These are phyloP conservation scores for Hymenoscyphus fructigenus DNA, from an alignment of 2,329 filamentous ascomycete genomes.

Conservation along the genomic window DNA sequence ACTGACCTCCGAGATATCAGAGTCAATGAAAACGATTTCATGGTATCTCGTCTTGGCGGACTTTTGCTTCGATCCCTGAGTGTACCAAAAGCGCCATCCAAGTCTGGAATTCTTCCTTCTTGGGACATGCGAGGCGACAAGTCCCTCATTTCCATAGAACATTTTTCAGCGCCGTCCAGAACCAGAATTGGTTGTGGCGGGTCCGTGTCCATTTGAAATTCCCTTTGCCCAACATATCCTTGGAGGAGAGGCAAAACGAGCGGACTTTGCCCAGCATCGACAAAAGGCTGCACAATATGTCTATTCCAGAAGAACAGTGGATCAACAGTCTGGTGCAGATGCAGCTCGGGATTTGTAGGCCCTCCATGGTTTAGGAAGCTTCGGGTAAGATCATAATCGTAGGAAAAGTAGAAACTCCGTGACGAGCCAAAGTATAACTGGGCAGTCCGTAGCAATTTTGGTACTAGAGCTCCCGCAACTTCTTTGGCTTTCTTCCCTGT, in stretches of 20 bases:
- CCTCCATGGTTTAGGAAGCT: slow-evolving; percentile 46
- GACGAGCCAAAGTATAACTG: slow-evolving; percentile 81
- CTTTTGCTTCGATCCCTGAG: slow-evolving; percentile 5
- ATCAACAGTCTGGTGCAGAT: slow-evolving; percentile 73
- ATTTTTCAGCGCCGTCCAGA: slow-evolving; percentile 46
- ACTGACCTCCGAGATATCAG: slow-evolving; percentile 86
- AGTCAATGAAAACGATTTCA: slow-evolving; percentile 61
- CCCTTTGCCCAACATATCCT: slow-evolving; percentile 85
- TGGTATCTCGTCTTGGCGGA: slow-evolving; percentile 12
- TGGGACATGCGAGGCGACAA: slow-evolving; percentile 32
- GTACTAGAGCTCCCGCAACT: slow-evolving; percentile 54
- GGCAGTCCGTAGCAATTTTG: slow-evolving; percentile 80
- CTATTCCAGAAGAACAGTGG: slow-evolving; percentile 89
- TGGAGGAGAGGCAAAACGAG: slow-evolving; percentile 84
- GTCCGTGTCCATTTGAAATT: slow-evolving; percentile 70
- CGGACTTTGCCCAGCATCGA: slow-evolving; percentile 67
- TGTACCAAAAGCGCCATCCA: slow-evolving; percentile 6
- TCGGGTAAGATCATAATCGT: slow-evolving; percentile 88
- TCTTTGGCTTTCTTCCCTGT: slow-evolving; percentile 18
- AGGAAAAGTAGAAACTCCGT: slow-evolving; percentile 90
- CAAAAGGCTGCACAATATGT: slow-evolving; percentile 70
- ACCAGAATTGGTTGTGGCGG: slow-evolving; percentile 48
- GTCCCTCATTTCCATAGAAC: slow-evolving; percentile 42
- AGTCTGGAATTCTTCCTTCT: not conserved
- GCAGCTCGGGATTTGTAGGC: slow-evolving; percentile 48